Evolutionary conservation across 495 filamentous ascomycete species (phyloP), one percentile per base, ranked within the genome.

Genomic region (Xanthoparmelia taractica): DNA sequence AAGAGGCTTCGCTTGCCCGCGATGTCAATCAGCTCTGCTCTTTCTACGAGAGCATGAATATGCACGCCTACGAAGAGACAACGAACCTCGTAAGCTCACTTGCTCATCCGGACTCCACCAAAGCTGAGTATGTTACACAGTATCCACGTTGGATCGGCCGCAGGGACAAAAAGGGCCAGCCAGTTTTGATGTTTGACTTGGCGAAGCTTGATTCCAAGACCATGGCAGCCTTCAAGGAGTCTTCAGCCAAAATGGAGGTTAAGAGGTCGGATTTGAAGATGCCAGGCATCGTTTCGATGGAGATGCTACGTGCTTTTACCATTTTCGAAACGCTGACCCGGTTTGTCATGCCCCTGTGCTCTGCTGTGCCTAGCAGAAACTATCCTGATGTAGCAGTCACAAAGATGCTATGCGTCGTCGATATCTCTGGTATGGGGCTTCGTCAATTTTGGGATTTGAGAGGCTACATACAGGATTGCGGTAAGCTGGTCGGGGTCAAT

Each of bases 381-480:
- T 77, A 91, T 73, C 79, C 85, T 15, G 80, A 85, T 54, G 89
- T 85, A 20, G 90, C 90, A 8, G 87, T 92, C 57, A 88, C 89
- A 13, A 85, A 90, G 62, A 87, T 83, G 65, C 93, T 86, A 65
- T 93, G 92, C 73, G 92, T 96, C 62, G 90, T 95, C 60, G 91
- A 96, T 72, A 88, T 96, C 56, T 87, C 83, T 48, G 80, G 84
- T 29, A 89, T 95, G 6, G 88, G 89, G 17, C 72, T 96, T 75
- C 88, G 87, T 77, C 90, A 92, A 76, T 93, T 96, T 70, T 96
- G 91, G 91, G 90, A 91, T 73, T 75, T 96, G 71, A 90, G 92
- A 79, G 74, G 75, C 4, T 90, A 95, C 71, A 94, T 96, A 90
- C 90, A 95, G 75, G 89, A 91, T 72, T 88, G 90, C 0, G 88